Percentiles rank a stretch among this genome's conserved stretches.
Evolutionary conservation across 1,284 basidiomycete species (phyloP).

Genomic region (Apiotrichum mycotoxinovorans): DNA sequence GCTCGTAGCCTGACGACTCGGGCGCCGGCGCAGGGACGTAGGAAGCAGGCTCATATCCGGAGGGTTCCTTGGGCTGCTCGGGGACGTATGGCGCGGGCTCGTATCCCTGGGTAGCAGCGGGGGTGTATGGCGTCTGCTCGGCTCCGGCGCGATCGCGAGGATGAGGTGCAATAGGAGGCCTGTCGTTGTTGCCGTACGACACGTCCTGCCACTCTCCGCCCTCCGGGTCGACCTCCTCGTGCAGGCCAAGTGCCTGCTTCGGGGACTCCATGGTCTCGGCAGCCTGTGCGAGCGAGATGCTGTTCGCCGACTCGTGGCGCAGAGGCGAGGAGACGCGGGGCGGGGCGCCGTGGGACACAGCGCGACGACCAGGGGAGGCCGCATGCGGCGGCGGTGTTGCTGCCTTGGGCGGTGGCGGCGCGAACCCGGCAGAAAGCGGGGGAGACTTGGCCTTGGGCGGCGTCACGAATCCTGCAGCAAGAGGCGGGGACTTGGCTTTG

Average conservation of each 20-base stretch:
- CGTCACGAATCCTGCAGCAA: not conserved
- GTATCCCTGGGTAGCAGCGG: not conserved
- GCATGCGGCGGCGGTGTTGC: not conserved
- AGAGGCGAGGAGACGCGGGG: slow-evolving; percentile 21
- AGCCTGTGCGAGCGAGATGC: not conserved
- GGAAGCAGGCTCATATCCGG: not conserved
- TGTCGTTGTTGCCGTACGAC: not conserved
- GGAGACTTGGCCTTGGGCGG: not conserved
- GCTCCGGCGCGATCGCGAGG: too few relatives aligned
- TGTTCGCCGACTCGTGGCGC: slow-evolving; percentile 5
- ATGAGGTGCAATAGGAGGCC: not conserved
- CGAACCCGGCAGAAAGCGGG: not conserved
- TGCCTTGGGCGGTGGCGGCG: not conserved
- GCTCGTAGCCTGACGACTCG: slow-evolving; percentile 1
- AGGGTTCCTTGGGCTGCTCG: not conserved
- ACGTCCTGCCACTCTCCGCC: slow-evolving; percentile 5
- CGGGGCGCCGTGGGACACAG: slow-evolving; percentile 6
- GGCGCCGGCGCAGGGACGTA: not conserved
- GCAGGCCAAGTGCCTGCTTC: not conserved
- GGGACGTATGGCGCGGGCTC: slow-evolving; percentile 5
- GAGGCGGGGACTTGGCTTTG: not conserved
- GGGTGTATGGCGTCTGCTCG: not conserved
- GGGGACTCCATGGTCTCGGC: not conserved
- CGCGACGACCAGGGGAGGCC: not conserved
- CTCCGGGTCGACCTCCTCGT: slow-evolving; percentile 17